These are phyloP conservation scores for Pseudopyricularia javanii DNA, from an alignment of 2,329 filamentous ascomycete genomes.

Conservation along the genomic window DNA sequence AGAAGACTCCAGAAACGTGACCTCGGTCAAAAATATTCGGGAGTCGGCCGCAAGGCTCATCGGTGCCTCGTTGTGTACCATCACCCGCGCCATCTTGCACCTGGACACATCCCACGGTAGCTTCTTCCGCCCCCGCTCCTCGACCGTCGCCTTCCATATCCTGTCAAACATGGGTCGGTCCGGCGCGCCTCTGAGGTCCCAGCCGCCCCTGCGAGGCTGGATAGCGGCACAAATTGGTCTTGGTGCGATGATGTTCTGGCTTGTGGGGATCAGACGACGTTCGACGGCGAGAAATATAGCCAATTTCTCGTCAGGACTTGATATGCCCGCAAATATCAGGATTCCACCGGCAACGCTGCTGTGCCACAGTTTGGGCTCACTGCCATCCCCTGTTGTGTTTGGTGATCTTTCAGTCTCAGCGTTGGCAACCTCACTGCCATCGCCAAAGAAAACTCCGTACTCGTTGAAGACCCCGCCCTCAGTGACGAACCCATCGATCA, in stretches of 20 bases:
- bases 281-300: background rate
- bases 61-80: constrained; percentile 2
- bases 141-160: background rate
- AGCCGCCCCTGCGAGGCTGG: background rate
- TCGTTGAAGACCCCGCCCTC: constrained; percentile 2
- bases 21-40: background rate
- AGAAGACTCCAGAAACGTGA: background rate
- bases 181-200: background rate
- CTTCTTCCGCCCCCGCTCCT: background rate
- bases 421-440: background rate
- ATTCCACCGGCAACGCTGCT: constrained; percentile 1
- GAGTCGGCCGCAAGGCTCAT: constrained; percentile 1
- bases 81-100: background rate
- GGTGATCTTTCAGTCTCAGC: background rate
- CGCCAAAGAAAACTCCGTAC: constrained; percentile 4
- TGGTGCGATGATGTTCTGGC: background rate
- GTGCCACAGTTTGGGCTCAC: background rate
- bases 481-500: background rate
- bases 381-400: background rate
- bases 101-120: background rate
- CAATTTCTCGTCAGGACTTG: background rate
- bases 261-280: background rate
- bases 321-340: background rate
- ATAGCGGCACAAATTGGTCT: background rate
- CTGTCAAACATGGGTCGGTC: background rate